phyloP scores from a whole-genome alignment of 257 asterid genomes.

The Apocynum venetum region DNA sequence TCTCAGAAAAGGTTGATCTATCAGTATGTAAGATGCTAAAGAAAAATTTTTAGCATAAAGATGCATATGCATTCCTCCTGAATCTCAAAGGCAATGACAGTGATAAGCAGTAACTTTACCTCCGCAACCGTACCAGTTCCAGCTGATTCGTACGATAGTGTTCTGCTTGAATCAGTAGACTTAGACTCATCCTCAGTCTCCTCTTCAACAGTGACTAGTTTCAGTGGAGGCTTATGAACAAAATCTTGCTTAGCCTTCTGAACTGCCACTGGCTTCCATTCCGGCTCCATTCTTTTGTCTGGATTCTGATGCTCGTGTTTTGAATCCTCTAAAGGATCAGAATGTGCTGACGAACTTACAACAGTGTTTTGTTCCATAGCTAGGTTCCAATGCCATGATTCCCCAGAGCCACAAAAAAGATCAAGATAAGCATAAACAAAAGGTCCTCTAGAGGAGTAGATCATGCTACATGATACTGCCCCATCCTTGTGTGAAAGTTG shows the following conservation, averaged over 20 bases:
- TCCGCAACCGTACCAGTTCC: conserved; percentile 34
- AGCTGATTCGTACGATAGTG: conserved; percentile 35
- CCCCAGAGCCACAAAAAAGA: conserved; percentile 95
- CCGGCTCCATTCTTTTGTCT: conserved; percentile 39
- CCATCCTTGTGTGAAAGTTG: conserved; percentile 41
- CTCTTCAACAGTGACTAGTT: conserved; percentile 63
- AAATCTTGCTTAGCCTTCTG: conserved; percentile 44
- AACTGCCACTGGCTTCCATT: conserved; percentile 35
- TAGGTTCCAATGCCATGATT: conserved; percentile 82
- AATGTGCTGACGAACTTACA: conserved; percentile 27
- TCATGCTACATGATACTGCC: conserved; percentile 33
- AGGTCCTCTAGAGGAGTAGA: conserved; percentile 49
- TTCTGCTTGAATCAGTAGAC: conserved; percentile 47
- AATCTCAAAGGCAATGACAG: conserved; percentile 7
- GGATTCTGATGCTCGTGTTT: conserved; percentile 32
- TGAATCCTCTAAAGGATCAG: conserved; percentile 34
- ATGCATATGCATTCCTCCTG: background rate
- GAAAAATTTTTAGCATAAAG: background rate
- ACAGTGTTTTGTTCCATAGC: conserved; percentile 51
- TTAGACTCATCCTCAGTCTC: conserved; percentile 64
- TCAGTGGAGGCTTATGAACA: conserved; percentile 30
- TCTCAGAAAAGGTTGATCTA: background rate
- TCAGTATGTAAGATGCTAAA: background rate
- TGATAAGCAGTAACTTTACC: conserved; percentile 32
- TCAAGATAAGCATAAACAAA: conserved; percentile 71